Evolutionary conservation across 2,329 filamentous ascomycete genomes (phyloP).

Genomic region (Pseudogymnoascus sp.): DNA sequence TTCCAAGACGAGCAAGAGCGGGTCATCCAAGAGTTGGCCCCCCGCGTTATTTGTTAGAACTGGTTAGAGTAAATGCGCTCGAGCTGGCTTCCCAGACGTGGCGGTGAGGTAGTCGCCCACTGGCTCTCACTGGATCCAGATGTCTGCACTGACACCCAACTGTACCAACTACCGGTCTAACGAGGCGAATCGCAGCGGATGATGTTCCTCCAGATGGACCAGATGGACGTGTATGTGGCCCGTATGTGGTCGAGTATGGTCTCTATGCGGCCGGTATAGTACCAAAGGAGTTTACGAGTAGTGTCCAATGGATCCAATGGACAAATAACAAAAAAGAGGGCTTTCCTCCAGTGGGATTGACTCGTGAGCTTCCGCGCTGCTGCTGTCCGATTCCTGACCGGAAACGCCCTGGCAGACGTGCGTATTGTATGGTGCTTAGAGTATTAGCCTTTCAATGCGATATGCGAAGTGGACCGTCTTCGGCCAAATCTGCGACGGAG

Average conservation of each 20-base stretch:
- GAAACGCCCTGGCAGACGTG: neutral
- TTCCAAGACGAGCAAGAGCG: neutral
- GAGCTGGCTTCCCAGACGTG: neutral
- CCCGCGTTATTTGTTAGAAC: constrained; percentile 2
- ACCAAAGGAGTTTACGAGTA: neutral
- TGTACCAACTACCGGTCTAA: neutral
- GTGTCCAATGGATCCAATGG: neutral
- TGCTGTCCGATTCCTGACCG: neutral
- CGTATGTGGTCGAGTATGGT: neutral
- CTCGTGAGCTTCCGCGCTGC: neutral
- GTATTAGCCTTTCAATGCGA: neutral
- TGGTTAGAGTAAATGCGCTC: neutral
- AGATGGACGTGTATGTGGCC: neutral
- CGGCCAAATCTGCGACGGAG: constrained; percentile 1
- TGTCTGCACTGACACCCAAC: neutral
- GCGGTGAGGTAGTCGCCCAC: constrained; percentile 1
- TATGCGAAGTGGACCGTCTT: neutral
- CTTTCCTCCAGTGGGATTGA: neutral
- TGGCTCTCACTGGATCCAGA: neutral
- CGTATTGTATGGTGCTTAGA: neutral
- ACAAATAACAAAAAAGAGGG: too few relatives aligned
- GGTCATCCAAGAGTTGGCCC: constrained; percentile 1
- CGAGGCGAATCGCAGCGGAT: neutral
- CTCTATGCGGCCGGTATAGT: neutral
- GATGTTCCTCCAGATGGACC: neutral